These are phyloP conservation scores for Phytophthora melonis DNA, from an alignment of 352 stramenopile species.

Conservation along the genomic window DNA sequence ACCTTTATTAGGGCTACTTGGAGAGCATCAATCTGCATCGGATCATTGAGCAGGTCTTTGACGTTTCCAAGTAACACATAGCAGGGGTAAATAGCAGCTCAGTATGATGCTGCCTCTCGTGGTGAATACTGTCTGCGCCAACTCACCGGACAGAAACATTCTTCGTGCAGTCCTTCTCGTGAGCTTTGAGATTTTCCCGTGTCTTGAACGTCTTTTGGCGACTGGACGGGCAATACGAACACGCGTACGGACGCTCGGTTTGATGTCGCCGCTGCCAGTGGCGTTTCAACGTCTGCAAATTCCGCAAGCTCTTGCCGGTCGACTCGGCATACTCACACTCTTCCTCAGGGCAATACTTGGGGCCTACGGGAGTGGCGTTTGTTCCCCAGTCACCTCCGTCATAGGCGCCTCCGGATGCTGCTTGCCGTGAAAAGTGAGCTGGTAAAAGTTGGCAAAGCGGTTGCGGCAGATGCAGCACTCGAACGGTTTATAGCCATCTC, in stretches of 20 bases:
- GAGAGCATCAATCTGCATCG: constrained; percentile 90
- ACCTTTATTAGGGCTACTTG: constrained; percentile 66
- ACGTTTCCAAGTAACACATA: constrained; percentile 77
- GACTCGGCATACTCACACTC: constrained; percentile 63
- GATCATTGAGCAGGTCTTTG: constrained; percentile 87
- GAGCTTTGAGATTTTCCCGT: constrained; percentile 73
- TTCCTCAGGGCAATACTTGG: constrained; percentile 66
- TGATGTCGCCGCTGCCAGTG: constrained; percentile 78
- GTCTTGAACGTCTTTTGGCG: constrained; percentile 75
- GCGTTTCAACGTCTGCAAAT: constrained; percentile 78
- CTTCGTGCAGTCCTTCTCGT: constrained; percentile 71
- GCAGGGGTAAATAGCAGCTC: constrained; percentile 21
- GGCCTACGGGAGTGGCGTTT: constrained; percentile 63
- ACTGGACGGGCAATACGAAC: constrained; percentile 46
- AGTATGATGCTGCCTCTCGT: constrained; percentile 11
- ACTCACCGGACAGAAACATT: constrained; percentile 26
- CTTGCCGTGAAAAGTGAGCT: constrained; percentile 77
- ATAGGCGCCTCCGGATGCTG: constrained; percentile 52
- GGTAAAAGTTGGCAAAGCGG: constrained; percentile 74
- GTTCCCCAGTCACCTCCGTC: constrained; percentile 43
- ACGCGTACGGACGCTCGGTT: constrained; percentile 59
- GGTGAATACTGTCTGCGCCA: neutral
- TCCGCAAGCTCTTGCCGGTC: constrained; percentile 60
- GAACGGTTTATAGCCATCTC: constrained; percentile 73
- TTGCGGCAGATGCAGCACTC: constrained; percentile 64